A percentile compares a stretch with the other conserved stretches of the same genome.
Evolutionary conservation across 2,329 filamentous ascomycete species (phyloP).

Genomic region (Penicillium sp.): DNA sequence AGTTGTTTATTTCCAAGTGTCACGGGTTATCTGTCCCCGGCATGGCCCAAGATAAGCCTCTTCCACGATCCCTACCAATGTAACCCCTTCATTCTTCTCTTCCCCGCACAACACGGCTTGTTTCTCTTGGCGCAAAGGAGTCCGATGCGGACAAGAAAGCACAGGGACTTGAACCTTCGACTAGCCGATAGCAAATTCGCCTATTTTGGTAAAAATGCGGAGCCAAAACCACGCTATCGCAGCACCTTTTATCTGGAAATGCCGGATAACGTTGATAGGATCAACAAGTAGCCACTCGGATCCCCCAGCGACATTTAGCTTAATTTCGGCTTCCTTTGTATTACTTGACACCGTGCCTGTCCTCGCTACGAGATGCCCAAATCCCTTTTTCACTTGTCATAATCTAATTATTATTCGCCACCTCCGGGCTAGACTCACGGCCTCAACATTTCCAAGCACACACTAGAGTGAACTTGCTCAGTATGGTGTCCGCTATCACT

Average conservation of each 20-base stretch:
- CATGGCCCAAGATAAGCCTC: background rate
- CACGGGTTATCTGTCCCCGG: background rate
- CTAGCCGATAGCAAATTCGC: constrained; percentile 9
- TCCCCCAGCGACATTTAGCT: constrained; percentile 6
- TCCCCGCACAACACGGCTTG: background rate
- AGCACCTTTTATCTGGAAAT: background rate
- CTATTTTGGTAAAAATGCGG: constrained; percentile 19
- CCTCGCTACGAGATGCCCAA: background rate
- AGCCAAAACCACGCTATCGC: constrained; percentile 6
- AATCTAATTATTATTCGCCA: background rate
- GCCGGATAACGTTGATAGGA: background rate
- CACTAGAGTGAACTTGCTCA: background rate
- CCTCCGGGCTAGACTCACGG: background rate
- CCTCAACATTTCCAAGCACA: background rate
- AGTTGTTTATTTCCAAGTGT: background rate
- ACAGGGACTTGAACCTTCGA: background rate
- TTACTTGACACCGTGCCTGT: background rate
- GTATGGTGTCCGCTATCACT: constrained; percentile 3
- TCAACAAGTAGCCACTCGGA: constrained; percentile 6
- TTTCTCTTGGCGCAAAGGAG: background rate
- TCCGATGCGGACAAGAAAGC: no score
- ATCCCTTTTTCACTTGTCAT: background rate
- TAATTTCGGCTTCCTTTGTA: constrained; percentile 1
- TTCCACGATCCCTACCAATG: background rate
- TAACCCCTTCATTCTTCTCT: background rate